Evolutionary conservation across 352 stramenopile genomes (phyloP).

Genomic region (Phytophthora rubi): DNA sequence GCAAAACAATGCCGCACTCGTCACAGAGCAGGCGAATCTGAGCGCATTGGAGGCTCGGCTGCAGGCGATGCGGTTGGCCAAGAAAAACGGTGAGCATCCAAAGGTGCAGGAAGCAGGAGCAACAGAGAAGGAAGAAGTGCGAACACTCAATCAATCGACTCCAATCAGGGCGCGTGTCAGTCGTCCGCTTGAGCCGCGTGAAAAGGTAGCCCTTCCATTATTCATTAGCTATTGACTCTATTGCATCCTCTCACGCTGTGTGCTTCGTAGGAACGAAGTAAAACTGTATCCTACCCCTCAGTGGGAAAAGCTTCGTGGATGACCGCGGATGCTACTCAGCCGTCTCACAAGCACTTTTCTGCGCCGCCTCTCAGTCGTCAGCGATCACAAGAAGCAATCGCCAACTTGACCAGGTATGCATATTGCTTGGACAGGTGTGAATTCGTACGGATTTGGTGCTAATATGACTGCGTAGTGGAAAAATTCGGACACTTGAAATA

Average conservation of each 20-base stretch:
- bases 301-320: slow-evolving; percentile 76
- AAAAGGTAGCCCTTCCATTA: slow-evolving; percentile 29
- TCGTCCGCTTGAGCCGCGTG: slow-evolving; percentile 16
- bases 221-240: not conserved
- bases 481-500: slow-evolving; percentile 72
- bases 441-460: slow-evolving; percentile 7
- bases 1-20: slow-evolving; percentile 18
- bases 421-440: not conserved
- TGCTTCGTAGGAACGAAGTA: slow-evolving; percentile 34
- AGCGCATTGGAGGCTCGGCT: slow-evolving; percentile 60
- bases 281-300: slow-evolving; percentile 57
- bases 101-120: slow-evolving; percentile 23
- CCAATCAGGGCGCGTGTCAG: slow-evolving; percentile 6
- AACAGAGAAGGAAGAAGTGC: slow-evolving; percentile 24
- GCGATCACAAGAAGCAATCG: slow-evolving; percentile 63
- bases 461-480: slow-evolving; percentile 45
- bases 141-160: slow-evolving; percentile 2
- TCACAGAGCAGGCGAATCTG: slow-evolving; percentile 23
- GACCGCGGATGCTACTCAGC: slow-evolving; percentile 27
- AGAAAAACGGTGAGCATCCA: slow-evolving; percentile 32
- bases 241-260: not conserved
- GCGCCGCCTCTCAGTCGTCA: slow-evolving; percentile 52
- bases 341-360: slow-evolving; percentile 17
- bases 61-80: slow-evolving; percentile 51
- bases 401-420: slow-evolving; percentile 62